phyloP scores from a whole-genome alignment of 2,329 filamentous ascomycete genomes.

The Beauveria asiatica region DNA sequence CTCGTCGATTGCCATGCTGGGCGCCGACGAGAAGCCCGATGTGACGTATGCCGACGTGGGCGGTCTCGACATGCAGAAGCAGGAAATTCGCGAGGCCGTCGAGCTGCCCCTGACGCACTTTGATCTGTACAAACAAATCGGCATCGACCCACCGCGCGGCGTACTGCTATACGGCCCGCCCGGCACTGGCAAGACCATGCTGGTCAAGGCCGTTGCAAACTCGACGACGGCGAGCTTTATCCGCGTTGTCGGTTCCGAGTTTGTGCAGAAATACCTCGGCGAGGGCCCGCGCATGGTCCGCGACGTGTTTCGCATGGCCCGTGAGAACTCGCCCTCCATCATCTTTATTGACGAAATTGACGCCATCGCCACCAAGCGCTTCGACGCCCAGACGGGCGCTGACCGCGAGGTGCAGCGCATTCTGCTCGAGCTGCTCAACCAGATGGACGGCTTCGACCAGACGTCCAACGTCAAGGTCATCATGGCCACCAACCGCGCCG shows the following conservation, averaged over 20 bases:
- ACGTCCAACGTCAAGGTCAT: conserved; percentile 99
- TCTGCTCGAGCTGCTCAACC: conserved; percentile 90
- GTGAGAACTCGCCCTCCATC: conserved; percentile 95
- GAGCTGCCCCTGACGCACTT: conserved; percentile 96
- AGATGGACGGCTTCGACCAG: conserved; percentile 99
- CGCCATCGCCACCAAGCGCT: conserved; percentile 97
- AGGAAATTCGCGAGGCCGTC: conserved; percentile 96
- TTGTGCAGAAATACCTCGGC: conserved; percentile 97
- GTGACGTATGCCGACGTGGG: conserved; percentile 97
- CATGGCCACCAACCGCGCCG: conserved; percentile 98
- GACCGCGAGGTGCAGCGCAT: conserved; percentile 99
- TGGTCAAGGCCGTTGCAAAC: conserved; percentile 97
- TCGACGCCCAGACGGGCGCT: conserved; percentile 95
- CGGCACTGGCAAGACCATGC: conserved; percentile 93
- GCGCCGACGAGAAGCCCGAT: conserved; percentile 93
- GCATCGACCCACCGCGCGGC: conserved; percentile 94
- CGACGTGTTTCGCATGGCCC: conserved; percentile 97
- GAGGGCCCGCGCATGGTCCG: conserved; percentile 98
- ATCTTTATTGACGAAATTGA: conserved; percentile 99
- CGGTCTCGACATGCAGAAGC: conserved; percentile 98
- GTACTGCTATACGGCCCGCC: conserved; percentile 94
- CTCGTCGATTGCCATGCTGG: conserved; percentile 97
- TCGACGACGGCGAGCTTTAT: conserved; percentile 98
- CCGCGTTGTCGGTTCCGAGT: conserved; percentile 94
- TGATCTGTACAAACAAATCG: conserved; percentile 97